Base-by-base conservation (phyloP, 257 asterid species). In the Nicotiana knightiana region DNA sequence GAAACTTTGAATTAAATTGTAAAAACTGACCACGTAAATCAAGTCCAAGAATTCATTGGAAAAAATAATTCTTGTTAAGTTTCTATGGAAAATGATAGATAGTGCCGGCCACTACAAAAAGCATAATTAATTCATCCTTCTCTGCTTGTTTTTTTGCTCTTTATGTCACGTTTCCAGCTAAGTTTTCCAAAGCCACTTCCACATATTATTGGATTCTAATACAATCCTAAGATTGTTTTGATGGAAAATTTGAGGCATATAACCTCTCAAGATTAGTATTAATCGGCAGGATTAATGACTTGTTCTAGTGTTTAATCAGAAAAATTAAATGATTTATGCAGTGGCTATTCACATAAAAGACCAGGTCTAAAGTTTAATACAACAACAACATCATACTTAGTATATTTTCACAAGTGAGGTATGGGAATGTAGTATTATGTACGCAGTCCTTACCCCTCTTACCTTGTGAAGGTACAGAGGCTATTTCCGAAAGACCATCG, bases 101-200 rank as follows among this genome's bases (percentile, higher is more conserved):
- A 28, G 81, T 88, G 93, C 90, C 88, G 92, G 92, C 91, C 95
- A 90, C 86, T 68, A 76, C 81, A 61, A 30, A 81, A 83, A 73
- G 58, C n/a, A 12, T 43, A 71, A 24, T 1, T 6, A 33, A 70
- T 81, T 9, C 54, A 54, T 11, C 85, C 80, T 83, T 82, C 58
- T 84, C 71, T 84, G 43, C 62, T 88, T 92, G 90, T 86, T 81
- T 26, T 61, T 84, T 87, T 62, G 63, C 61, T 53, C 84, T 79
- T 86, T 82, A 24, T 82, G 83, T 84, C 83, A 73, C 39, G 35
- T 73, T 46, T 73, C 62, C 79, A 71, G 39, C 79, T 13, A 46
- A 43, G 7, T 3, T 71, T 43, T 24, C 35, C 21, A 18, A 43
- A 3, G 57, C 33, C 30, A n/a, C 3, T 43, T 70, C 8, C 39